A percentile compares a stretch with the other conserved stretches of the same genome.
These are phyloP conservation scores for Aspergillus heteromorphus DNA, from an alignment of 495 filamentous ascomycete species.

Conservation along the genomic window DNA sequence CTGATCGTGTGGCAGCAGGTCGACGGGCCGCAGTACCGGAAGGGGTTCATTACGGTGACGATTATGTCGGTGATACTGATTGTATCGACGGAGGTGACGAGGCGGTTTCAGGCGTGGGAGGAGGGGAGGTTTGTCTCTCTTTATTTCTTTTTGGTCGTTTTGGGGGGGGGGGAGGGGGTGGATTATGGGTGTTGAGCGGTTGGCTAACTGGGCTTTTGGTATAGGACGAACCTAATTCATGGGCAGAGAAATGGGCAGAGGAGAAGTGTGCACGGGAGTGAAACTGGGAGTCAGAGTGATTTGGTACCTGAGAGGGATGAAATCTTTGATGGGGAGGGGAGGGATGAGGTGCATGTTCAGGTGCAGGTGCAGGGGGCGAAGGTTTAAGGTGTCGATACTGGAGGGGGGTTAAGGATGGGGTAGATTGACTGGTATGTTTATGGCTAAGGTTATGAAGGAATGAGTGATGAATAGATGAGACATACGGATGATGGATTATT, in stretches of 20 bases:
- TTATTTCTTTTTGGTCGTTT: too few relatives aligned
- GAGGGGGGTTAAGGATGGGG: too few relatives aligned
- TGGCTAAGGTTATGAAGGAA: too few relatives aligned
- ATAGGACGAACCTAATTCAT: not conserved
- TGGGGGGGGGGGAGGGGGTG: too few relatives aligned
- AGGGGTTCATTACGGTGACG: slow-evolving; percentile 41
- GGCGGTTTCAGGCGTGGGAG: slow-evolving; percentile 37
- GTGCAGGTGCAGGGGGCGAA: not conserved
- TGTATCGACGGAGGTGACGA: slow-evolving; percentile 18
- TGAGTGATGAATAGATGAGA: too few relatives aligned
- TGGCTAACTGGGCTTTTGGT: not conserved
- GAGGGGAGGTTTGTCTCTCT: slow-evolving; percentile 4
- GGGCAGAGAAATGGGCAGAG: not conserved
- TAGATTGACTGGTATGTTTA: too few relatives aligned
- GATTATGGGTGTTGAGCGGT: too few relatives aligned
- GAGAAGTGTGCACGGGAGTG: not conserved
- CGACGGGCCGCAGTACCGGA: slow-evolving; percentile 44
- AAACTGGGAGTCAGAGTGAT: not conserved
- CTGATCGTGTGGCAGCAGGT: slow-evolving; percentile 48
- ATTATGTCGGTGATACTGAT: slow-evolving; percentile 31
- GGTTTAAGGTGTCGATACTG: not conserved
- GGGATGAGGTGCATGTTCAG: not conserved
- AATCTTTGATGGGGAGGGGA: too few relatives aligned
- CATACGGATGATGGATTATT: too few relatives aligned
- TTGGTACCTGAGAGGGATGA: not conserved